phyloP scores from a whole-genome alignment of 352 stramenopile species.

The Globisporangium paddicum region DNA sequence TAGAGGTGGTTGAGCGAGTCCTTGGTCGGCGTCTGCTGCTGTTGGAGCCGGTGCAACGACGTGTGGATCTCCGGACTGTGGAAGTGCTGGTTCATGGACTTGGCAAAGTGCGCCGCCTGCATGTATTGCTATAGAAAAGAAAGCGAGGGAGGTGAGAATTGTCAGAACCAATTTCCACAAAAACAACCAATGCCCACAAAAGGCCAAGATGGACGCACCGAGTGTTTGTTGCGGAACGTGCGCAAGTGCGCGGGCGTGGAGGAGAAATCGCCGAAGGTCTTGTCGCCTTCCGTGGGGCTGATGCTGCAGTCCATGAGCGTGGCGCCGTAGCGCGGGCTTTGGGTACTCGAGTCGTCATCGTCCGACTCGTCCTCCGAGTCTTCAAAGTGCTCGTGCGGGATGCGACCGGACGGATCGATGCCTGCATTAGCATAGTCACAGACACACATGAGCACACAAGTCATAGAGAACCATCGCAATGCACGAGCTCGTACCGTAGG shows the following conservation, averaged over 20 bases:
- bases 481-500: slow-evolving; percentile 27
- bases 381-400: slow-evolving; percentile 43
- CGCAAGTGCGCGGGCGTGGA: slow-evolving; percentile 37
- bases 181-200: too few species aligned
- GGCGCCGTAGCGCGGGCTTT: slow-evolving; percentile 41
- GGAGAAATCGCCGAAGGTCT: slow-evolving; percentile 44
- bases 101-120: slow-evolving; percentile 5
- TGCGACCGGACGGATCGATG: slow-evolving; percentile 52
- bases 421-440: slow-evolving; percentile 9
- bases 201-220: too few species aligned
- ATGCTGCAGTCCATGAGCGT: slow-evolving; percentile 56
- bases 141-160: not conserved
- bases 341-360: slow-evolving; percentile 37
- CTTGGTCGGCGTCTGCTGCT: slow-evolving; percentile 6
- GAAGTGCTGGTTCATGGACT: slow-evolving; percentile 7
- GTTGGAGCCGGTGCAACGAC: slow-evolving; percentile 13
- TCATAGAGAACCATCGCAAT: not conserved
- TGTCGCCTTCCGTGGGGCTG: slow-evolving; percentile 35
- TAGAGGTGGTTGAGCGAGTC: slow-evolving; percentile 11
- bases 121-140: slow-evolving; percentile 5
- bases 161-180: not conserved
- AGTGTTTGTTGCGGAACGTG: slow-evolving; percentile 37
- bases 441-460: too few species aligned
- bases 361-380: slow-evolving; percentile 50
- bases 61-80: slow-evolving; percentile 15